A percentile compares a stretch with the other conserved stretches of the same genome.
Conservation (phyloP, 768 basidiomycete species). For the Trametes cinnabarina region DNA sequence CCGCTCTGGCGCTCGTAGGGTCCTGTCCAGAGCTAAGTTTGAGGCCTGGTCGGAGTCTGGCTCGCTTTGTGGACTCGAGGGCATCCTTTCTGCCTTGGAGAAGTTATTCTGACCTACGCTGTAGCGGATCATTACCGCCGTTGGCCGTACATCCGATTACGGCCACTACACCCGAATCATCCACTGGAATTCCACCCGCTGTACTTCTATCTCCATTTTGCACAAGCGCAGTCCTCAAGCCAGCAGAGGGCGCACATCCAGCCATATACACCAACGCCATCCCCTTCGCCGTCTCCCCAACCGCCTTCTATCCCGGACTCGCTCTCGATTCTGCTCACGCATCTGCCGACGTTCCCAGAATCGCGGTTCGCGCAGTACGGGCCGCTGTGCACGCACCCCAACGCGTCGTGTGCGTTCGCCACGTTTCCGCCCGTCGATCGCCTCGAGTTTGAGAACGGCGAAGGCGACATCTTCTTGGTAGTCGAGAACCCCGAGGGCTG, state of each 20-base stretch:
- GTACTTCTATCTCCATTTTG: conserved; percentile 28
- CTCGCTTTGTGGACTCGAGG: neutral
- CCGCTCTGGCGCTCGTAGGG: conserved; percentile 10
- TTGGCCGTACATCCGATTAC: conserved; percentile 3
- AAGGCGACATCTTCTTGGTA: conserved; percentile 19
- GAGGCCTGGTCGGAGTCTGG: neutral
- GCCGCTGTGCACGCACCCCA: conserved; percentile 26
- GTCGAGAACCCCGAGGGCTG: conserved; percentile 27
- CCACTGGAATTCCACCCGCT: conserved; percentile 23
- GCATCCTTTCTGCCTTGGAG: neutral
- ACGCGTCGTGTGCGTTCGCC: conserved; percentile 28
- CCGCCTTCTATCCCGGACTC: conserved; percentile 20
- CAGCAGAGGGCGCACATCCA: neutral
- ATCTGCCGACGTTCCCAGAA: conserved; percentile 27
- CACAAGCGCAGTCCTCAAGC: conserved; percentile 1
- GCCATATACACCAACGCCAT: conserved; percentile 11
- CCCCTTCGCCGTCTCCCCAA: conserved; percentile 16
- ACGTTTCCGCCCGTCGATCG: conserved; percentile 25
- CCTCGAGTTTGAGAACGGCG: conserved; percentile 22
- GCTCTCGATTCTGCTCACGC: conserved; percentile 23
- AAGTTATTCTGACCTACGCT: neutral
- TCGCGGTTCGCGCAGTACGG: conserved; percentile 25
- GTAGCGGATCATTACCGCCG: conserved; percentile 17
- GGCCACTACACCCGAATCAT: conserved; percentile 9
- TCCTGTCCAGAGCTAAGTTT: conserved; percentile 1